These are phyloP conservation scores for Dentipellis fragilis DNA, from an alignment of 768 basidiomycete species.

Conservation along the genomic window DNA sequence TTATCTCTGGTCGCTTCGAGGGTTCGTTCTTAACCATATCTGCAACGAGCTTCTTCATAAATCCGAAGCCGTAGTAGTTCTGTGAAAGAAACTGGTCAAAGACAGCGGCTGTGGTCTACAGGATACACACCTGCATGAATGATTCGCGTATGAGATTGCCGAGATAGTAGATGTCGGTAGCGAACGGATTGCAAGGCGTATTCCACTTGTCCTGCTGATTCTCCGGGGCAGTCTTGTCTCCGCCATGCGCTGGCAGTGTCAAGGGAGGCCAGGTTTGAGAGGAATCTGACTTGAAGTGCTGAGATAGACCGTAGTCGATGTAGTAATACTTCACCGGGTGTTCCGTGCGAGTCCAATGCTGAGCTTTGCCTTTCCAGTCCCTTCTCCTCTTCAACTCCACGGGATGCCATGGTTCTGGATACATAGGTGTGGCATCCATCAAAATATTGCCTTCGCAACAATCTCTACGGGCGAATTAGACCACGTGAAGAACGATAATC, in stretches of 20 bases:
- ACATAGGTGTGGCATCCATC: conserved; percentile 9
- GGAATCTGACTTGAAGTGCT: neutral
- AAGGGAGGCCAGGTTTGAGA: conserved; percentile 4
- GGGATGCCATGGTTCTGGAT: conserved; percentile 6
- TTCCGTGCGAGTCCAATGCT: neutral
- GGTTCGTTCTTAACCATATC: conserved; percentile 20
- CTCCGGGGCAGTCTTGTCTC: conserved; percentile 9
- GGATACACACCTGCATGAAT: neutral
- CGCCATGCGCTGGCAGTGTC: conserved; percentile 1
- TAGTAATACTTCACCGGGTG: no score
- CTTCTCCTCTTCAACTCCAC: neutral
- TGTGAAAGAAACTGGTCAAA: conserved; percentile 1
- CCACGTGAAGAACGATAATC: neutral
- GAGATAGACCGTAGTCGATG: conserved; percentile 8
- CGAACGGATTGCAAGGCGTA: conserved; percentile 5
- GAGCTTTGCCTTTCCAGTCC: conserved; percentile 2
- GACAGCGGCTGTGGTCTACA: neutral
- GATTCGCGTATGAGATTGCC: neutral
- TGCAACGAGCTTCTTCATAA: conserved; percentile 17
- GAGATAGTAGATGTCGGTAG: no score
- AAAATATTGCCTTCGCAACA: conserved; percentile 4
- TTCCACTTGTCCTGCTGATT: neutral
- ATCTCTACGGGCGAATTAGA: neutral
- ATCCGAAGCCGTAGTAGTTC: conserved; percentile 15
- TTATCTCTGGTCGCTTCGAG: no score